Conservation (phyloP, 352 stramenopile species). For the Phytopythium litorale region DNA sequence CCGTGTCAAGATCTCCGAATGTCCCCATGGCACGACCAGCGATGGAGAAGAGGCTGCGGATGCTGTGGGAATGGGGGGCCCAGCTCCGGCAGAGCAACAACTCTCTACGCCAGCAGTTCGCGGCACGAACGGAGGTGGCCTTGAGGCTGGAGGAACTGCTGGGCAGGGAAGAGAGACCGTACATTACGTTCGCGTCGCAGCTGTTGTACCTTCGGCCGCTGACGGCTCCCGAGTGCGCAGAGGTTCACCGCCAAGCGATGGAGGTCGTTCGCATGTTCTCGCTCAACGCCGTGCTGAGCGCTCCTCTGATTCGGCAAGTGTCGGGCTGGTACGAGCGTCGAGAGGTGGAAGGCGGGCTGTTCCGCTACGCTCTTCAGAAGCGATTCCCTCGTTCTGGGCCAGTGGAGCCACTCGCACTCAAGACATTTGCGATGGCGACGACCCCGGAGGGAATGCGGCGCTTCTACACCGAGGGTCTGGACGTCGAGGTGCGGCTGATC, state of each 20-base stretch:
- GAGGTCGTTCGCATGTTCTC: conserved; percentile 13
- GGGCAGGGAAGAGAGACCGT: conserved; percentile 22
- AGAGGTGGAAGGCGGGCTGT: conserved; percentile 11
- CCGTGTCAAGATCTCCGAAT: background rate
- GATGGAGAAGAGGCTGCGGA: background rate
- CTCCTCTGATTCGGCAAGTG: conserved; percentile 14
- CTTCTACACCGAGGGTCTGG: conserved; percentile 20
- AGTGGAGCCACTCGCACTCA: background rate
- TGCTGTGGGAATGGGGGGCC: background rate
- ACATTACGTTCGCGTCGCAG: conserved; percentile 23
- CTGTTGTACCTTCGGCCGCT: conserved; percentile 25
- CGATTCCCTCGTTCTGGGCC: conserved; percentile 4
- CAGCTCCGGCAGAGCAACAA: conserved; percentile 20
- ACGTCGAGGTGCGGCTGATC: conserved; percentile 11
- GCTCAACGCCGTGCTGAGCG: conserved; percentile 10
- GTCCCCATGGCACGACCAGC: background rate
- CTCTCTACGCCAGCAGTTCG: conserved; percentile 22
- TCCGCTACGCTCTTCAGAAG: conserved; percentile 24
- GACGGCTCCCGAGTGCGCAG: conserved; percentile 15
- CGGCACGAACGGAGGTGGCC: conserved; percentile 1
- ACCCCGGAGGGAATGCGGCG: conserved; percentile 19
- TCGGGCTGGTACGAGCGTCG: conserved; percentile 24
- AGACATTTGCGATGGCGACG: conserved; percentile 20
- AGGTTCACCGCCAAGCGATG: conserved; percentile 11
- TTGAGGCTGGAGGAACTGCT: conserved; percentile 21